Conservation (phyloP, 257 asterid genomes). For the Gynochthodes officinalis region DNA sequence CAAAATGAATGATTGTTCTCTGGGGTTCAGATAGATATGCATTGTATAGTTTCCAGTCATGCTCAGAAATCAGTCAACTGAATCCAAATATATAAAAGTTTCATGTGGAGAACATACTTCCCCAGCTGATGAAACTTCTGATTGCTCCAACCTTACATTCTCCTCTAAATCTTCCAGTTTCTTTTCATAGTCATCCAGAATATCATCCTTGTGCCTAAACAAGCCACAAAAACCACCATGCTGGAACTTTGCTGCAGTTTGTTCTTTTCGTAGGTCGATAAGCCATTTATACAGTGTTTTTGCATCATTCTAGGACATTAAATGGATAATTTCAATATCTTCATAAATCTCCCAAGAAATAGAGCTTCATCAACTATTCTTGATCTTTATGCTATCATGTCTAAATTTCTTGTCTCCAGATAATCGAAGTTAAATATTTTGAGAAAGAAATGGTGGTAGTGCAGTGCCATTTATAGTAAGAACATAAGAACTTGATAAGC, state of each 20-base stretch:
- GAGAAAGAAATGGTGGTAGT: neutral
- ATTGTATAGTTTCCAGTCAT: neutral
- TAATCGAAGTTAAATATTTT: no score
- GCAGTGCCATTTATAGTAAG: neutral
- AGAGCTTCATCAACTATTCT: no score
- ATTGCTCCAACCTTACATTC: slow-evolving; percentile 13
- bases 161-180: slow-evolving; percentile 10
- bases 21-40: neutral
- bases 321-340: neutral
- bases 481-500: neutral
- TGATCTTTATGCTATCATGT: no score
- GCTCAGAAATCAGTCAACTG: neutral
- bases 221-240: slow-evolving; percentile 11
- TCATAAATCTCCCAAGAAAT: neutral
- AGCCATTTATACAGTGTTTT: slow-evolving; percentile 5
- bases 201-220: slow-evolving; percentile 3
- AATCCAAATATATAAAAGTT: neutral
- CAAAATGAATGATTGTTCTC: neutral
- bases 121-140: slow-evolving; percentile 9
- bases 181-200: slow-evolving; percentile 15
- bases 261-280: slow-evolving; percentile 9
- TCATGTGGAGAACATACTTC: slow-evolving; percentile 13
- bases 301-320: slow-evolving; percentile 8
- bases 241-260: slow-evolving; percentile 1
- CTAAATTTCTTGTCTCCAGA: neutral